Conservation (phyloP, 2,329 filamentous ascomycete genomes). For the Fusarium hostae region DNA sequence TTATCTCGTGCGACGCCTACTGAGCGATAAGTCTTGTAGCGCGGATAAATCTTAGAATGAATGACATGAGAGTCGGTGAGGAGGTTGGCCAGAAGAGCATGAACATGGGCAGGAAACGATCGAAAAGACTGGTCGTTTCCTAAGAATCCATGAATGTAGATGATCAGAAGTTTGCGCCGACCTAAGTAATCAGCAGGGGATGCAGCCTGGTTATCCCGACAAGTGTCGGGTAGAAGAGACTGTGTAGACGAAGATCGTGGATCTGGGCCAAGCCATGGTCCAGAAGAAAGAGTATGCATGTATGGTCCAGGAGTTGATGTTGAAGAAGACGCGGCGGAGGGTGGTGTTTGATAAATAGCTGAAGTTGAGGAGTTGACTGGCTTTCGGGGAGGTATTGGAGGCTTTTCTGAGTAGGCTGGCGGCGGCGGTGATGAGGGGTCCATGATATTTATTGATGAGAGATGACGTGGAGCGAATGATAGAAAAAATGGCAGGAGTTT, state of each 20-base stretch:
- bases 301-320: slow-evolving; percentile 9
- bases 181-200: slow-evolving; percentile 16
- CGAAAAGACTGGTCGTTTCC: slow-evolving; percentile 88
- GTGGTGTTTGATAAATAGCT: slow-evolving; percentile 5
- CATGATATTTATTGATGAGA: slow-evolving; percentile 8
- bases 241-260: slow-evolving; percentile 62
- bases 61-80: slow-evolving; percentile 80
- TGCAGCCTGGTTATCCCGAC: slow-evolving; percentile 5
- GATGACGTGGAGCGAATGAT: not conserved
- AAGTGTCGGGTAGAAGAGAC: slow-evolving; percentile 51
- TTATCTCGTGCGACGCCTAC: slow-evolving; percentile 81
- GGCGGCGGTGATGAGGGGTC: slow-evolving; percentile 27
- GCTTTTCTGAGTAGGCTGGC: slow-evolving; percentile 30
- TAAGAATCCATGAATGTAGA: slow-evolving; percentile 93
- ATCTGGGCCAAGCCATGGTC: slow-evolving; percentile 48
- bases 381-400: slow-evolving; percentile 29
- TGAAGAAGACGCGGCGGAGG: slow-evolving; percentile 2
- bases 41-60: slow-evolving; percentile 86
- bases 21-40: slow-evolving; percentile 79
- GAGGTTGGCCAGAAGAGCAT: slow-evolving; percentile 74
- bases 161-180: slow-evolving; percentile 72
- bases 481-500: not conserved
- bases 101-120: slow-evolving; percentile 88
- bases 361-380: slow-evolving; percentile 17
- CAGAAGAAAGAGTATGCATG: not conserved